Evolutionary conservation across 768 basidiomycete species (phyloP), one percentile per base, ranked within the genome.

Genomic region (Naganishia vaughanmartiniae): DNA sequence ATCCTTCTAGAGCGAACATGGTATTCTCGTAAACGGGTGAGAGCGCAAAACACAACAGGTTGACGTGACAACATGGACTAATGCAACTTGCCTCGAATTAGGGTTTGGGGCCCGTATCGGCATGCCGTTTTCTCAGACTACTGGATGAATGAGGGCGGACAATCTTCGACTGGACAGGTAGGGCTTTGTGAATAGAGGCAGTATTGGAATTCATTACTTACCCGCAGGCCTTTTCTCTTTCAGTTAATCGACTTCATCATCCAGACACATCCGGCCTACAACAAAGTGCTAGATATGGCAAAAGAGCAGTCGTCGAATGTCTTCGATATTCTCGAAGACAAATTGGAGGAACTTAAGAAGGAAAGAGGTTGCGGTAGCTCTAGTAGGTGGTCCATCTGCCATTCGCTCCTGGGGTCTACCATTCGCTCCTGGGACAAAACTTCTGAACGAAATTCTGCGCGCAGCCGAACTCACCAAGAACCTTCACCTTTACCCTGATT

Each of bases 71-170:
- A 3, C 34, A 21, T 2, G 2, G 2, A 30, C 21, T 31, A 7
- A 17, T 55, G 1, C 9, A 55, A 34, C 54, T 33, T n/a, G 26
- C 24, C 54, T 19, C 54, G 33, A 34, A 19, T 15, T 26, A 63
- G 60, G 2, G 60, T 63, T 77, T 81, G 80, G 80, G 80, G 80
- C 39, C 74, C 73, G 7, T 81, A 76, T 72, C 73, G 91, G 87
- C 89, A 97, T 77, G 89, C 92, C 7, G 85, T 94, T 36, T 93
- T 97, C 82, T 88, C 88, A 53, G 92, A 89, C 21, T 94, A 92
- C 89, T 99, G 95, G 96, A 96, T 97, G 93, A 99, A 94, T 77
- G 96, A 99, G 82, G 96, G 95, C 46, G 96, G 96, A 1, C 96
- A 99, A 82, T 96, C 93, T 10, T 94, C 93, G 0, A 99, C 96